phyloP scores from a whole-genome alignment of 2,329 filamentous ascomycete genomes.

The Fusarium agapanthi region DNA sequence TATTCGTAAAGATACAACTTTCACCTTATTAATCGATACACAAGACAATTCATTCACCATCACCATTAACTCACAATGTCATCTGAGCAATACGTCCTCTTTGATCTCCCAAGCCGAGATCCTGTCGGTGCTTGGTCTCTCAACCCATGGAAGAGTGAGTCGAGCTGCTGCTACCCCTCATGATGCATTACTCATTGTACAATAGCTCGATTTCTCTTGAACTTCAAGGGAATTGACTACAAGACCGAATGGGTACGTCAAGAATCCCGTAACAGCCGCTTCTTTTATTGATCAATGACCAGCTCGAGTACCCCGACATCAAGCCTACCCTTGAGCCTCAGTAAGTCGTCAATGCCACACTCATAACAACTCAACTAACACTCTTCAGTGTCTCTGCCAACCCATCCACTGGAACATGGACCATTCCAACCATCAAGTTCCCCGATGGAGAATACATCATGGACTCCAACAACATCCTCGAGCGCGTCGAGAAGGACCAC shows the following conservation, averaged over 20 bases:
- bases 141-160: conserved; percentile 75
- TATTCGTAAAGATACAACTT: not conserved
- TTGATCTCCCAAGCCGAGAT: conserved; percentile 67
- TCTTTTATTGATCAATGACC: not conserved
- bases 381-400: conserved; percentile 30
- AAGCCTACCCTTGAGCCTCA: conserved; percentile 62
- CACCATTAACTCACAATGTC: conserved; percentile 39
- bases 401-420: conserved; percentile 36
- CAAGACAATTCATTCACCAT: not conserved
- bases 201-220: conserved; percentile 70
- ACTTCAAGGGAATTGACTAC: conserved; percentile 74
- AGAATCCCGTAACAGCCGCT: too few relatives aligned
- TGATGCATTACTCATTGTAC: not conserved
- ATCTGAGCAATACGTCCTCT: conserved; percentile 59
- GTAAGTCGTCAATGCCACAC: conserved; percentile 48
- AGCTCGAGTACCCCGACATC: conserved; percentile 73
- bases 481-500: conserved; percentile 65
- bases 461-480: conserved; percentile 70
- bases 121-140: conserved; percentile 65
- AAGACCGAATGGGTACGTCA: conserved; percentile 67
- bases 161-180: not conserved
- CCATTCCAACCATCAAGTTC: conserved; percentile 62
- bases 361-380: not conserved
- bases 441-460: conserved; percentile 67
- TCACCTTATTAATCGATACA: not conserved